Base-by-base conservation (phyloP, 805 yeast species). In the Starmerella geochares region DNA sequence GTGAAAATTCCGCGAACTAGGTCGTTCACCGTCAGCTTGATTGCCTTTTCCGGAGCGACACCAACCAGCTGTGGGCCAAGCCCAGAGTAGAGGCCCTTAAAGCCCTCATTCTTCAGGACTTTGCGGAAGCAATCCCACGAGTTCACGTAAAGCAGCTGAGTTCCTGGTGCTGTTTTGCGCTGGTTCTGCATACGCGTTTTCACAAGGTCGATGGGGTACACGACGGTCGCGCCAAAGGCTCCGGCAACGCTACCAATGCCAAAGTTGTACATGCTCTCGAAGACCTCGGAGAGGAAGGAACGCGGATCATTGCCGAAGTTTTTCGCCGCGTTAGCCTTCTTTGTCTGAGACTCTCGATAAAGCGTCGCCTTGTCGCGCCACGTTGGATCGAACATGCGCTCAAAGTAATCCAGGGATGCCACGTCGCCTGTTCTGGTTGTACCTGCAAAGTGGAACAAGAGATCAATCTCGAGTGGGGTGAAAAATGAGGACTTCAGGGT, bases 181-280 rank as follows among this genome's bases (percentile, higher is more conserved):
- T 90, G 97, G 54, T 94, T 94, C 70, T 90, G 98, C 94, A 90
- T 86, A 66, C 97, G 79, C 4, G 98, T 90, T 70, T 90, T 90
- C 56, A 90, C 87, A 65, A 92, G 73, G 68, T 90, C 98, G 58
- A 92, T 92, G 28, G 98, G 98, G 65, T 90, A 90, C 39, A 90
- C 98, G 14, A 83, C 85, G 5, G 96, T 86, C n/a, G 98, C 96
- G 54, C 98, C 98, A 67, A 90, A 80, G 59, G 96, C 92, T 52
- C 98, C 98, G 28, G 98, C 97, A 46, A 88, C 75, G 3, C 96
- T 86, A 16, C 98, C 98, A 52, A 90, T 71, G 27, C 83, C 70
- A 67, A 90, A 90, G 52, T 94, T 86, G 68, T 88, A 86, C 49
- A 81, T 74, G 8, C 95, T 85, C 62, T 85, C 94, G 55, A 90